A percentile compares a stretch with the other conserved stretches of the same genome.
These are phyloP conservation scores for Clonostachys solani DNA, from an alignment of 2,329 filamentous ascomycete genomes.

Conservation along the genomic window DNA sequence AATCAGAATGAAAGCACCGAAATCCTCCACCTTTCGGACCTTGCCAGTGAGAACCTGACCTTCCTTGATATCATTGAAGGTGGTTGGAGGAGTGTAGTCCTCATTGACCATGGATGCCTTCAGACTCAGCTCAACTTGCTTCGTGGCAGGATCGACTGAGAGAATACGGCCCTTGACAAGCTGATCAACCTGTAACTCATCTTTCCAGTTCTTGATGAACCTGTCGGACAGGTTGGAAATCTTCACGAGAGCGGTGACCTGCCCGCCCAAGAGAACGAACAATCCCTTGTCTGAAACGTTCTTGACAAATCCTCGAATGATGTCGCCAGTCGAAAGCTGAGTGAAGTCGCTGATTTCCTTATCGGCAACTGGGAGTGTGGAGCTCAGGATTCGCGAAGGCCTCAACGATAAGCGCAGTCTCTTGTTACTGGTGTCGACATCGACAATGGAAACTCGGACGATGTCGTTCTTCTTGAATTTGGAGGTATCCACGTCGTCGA, in stretches of 20 bases:
- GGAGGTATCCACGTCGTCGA: conserved; percentile 70
- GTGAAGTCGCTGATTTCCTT: conserved; percentile 67
- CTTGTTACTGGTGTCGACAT: conserved; percentile 81
- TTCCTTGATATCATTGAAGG: conserved; percentile 70
- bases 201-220: conserved; percentile 95
- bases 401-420: conserved; percentile 75
- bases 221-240: conserved; percentile 86
- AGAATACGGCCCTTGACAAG: conserved; percentile 85
- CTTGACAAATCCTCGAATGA: conserved; percentile 89
- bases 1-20: conserved; percentile 89
- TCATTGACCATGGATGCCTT: conserved; percentile 81
- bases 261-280: conserved; percentile 78
- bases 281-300: conserved; percentile 85
- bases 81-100: conserved; percentile 69
- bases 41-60: conserved; percentile 86
- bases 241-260: conserved; percentile 77
- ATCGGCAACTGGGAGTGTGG: conserved; percentile 75
- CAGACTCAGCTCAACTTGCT: conserved; percentile 79
- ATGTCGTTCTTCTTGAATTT: conserved; percentile 81
- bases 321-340: conserved; percentile 72
- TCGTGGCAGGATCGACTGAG: conserved; percentile 61
- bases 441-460: conserved; percentile 79
- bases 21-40: conserved; percentile 90
- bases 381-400: conserved; percentile 85
- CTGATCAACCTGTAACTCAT: conserved; percentile 81